Evolutionary conservation across 306 rosid genomes (phyloP), one percentile per base, ranked within the genome.

Genomic region (Ziziphus jujuba): DNA sequence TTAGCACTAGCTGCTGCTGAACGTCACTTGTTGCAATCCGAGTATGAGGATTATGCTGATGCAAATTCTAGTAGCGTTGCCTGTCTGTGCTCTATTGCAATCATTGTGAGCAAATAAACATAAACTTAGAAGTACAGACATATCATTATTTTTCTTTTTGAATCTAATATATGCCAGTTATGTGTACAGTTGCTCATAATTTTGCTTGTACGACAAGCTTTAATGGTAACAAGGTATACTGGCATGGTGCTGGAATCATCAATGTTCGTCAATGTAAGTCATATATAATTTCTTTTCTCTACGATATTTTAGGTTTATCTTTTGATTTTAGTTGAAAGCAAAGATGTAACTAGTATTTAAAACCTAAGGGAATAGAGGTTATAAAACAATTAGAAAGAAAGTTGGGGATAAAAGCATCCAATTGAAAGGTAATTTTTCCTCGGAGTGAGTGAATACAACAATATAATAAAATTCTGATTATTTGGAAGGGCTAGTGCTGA

Each of bases 121-220:
- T 20, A 40, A 62, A 44, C 35, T 67, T 56, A 31, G 7, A 34
- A 59, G 23, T 65, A 69, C 35, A 28, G 7, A 21, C 5, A 5
- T 49, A 15, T 48, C 55, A 50, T 55, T 73, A 5, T 24, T 51
- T 69, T 56, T 28, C 23, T 12, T 53, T 23, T 57, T 31, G 31
- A 20, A 51, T 53, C 65, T 72, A 48, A 71, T 66, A 19, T 53
- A 23, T 48, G 13, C 61, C 20, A 51, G 53, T 64, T 15, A 59
- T 53, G 51, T 52, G 21, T 64, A 24, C 73, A 79, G 83, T 44
- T 73, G 72, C 31, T 73, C 56, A 45, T 79, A 57, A 24, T 73
- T 68, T 79, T 73, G 66, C 72, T 69, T 19, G 64, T 73, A 36
- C 82, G 55, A 38, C 75, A 78, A 78, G 67, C 76, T 61, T 58